These are phyloP conservation scores for Flueggea neowawraea DNA, from an alignment of 441 rosid species.

Conservation along the genomic window DNA sequence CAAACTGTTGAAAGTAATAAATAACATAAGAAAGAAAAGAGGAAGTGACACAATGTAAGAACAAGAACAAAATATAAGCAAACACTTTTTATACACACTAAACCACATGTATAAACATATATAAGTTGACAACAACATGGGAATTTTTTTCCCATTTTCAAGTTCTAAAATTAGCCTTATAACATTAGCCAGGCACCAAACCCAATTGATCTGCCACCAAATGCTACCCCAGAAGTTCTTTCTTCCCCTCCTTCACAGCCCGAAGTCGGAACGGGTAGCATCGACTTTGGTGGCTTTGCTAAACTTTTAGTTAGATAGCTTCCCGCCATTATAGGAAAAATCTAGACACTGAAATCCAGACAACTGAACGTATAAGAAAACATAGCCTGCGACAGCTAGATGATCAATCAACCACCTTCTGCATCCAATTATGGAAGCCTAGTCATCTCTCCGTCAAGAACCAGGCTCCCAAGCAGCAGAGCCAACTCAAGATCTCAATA, in stretches of 20 bases:
- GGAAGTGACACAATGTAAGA: too few species aligned
- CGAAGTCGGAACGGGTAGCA: constrained; percentile 29
- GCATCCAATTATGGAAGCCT: constrained; percentile 19
- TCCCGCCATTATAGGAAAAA: constrained; percentile 14
- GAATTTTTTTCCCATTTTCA: constrained; percentile 16
- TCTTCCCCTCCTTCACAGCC: constrained; percentile 23
- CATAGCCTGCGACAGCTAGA: constrained; percentile 28
- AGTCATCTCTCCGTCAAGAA: constrained; percentile 6
- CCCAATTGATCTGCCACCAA: constrained; percentile 12
- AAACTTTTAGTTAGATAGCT: constrained; percentile 19
- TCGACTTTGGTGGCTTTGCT: constrained; percentile 20
- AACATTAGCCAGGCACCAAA: constrained; percentile 30
- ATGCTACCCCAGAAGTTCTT: constrained; percentile 24
- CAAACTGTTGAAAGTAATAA: too few species aligned
- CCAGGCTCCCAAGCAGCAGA: constrained; percentile 17
- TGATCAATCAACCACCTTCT: constrained; percentile 17
- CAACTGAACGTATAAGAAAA: constrained; percentile 14
- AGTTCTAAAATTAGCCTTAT: constrained; percentile 28
- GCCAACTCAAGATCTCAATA: constrained; percentile 11
- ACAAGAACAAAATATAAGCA: too few species aligned
- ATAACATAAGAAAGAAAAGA: too few species aligned
- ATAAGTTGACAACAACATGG: too few species aligned
- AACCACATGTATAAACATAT: too few species aligned
- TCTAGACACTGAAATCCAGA: constrained; percentile 24
- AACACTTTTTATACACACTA: too few species aligned